Evolutionary conservation across 176 grass and related monocot species (phyloP).

Genomic region (Typha latifolia): DNA sequence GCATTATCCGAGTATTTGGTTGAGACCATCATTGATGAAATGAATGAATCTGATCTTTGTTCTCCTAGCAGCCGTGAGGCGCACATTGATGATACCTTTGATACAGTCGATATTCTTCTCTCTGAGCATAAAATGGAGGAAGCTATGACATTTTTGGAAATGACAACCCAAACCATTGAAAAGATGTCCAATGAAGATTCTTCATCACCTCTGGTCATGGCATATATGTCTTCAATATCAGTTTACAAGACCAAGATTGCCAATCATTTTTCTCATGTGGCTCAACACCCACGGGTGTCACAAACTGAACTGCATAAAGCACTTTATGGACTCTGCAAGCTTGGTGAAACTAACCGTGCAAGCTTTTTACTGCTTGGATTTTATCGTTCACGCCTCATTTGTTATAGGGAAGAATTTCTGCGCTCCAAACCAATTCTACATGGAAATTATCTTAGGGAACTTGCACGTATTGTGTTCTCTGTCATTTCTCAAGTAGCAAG

Average conservation of each 20-base stretch:
- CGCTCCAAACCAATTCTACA: not conserved
- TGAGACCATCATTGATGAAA: not conserved
- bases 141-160: conserved; percentile 25
- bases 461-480: conserved; percentile 34
- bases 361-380: conserved; percentile 28
- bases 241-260: conserved; percentile 19
- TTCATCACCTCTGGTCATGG: not conserved
- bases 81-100: conserved; percentile 1
- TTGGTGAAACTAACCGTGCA: conserved; percentile 24
- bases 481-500: conserved; percentile 23
- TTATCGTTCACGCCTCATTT: not conserved
- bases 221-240: conserved; percentile 11
- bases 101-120: conserved; percentile 28
- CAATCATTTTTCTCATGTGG: conserved; percentile 15
- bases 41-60: conserved; percentile 2
- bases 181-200: conserved; percentile 3
- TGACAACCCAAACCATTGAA: not conserved
- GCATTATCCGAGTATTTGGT: not conserved
- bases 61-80: not conserved
- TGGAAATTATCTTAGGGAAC: conserved; percentile 22
- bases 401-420: conserved; percentile 5
- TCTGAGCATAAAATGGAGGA: conserved; percentile 35
- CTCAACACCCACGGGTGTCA: conserved; percentile 27
- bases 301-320: conserved; percentile 27
- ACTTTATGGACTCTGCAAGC: conserved; percentile 34